phyloP scores from a whole-genome alignment of 2,329 filamentous ascomycete genomes.

The Huntiella bhutanensis region DNA sequence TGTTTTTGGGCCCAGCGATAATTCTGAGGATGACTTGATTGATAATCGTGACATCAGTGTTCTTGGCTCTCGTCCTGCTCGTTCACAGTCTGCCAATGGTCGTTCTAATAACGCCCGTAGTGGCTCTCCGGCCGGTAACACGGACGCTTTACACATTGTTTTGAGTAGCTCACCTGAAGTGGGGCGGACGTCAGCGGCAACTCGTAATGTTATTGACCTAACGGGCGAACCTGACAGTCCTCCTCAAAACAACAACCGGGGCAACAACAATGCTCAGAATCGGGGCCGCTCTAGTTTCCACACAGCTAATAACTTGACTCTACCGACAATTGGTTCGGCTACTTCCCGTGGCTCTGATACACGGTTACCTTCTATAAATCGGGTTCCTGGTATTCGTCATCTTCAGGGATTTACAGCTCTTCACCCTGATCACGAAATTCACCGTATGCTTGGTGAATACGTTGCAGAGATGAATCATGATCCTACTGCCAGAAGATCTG shows the following conservation, averaged over 20 bases:
- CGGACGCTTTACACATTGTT: background rate
- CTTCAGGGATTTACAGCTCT: background rate
- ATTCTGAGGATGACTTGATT: no score
- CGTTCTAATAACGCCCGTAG: no score
- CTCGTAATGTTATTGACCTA: slow-evolving; percentile 26
- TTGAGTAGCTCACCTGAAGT: background rate
- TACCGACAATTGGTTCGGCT: slow-evolving; percentile 23
- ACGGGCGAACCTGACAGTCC: slow-evolving; percentile 32
- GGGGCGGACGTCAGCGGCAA: background rate
- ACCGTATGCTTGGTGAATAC: no score
- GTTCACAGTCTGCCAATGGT: no score
- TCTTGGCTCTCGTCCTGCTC: no score
- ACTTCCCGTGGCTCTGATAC: slow-evolving; percentile 22
- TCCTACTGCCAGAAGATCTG: no score
- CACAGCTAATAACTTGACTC: background rate
- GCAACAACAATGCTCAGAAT: no score
- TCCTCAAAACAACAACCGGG: background rate
- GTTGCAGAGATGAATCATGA: no score
- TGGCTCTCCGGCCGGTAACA: background rate
- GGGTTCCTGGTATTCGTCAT: slow-evolving; percentile 21
- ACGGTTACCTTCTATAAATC: slow-evolving; percentile 26
- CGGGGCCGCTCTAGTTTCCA: background rate
- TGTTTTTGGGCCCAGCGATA: no score
- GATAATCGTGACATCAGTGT: no score
- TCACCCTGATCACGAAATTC: background rate